These are phyloP conservation scores for Pseudogymnoascus sp. DNA, from an alignment of 2,329 filamentous ascomycete species.

Conservation along the genomic window DNA sequence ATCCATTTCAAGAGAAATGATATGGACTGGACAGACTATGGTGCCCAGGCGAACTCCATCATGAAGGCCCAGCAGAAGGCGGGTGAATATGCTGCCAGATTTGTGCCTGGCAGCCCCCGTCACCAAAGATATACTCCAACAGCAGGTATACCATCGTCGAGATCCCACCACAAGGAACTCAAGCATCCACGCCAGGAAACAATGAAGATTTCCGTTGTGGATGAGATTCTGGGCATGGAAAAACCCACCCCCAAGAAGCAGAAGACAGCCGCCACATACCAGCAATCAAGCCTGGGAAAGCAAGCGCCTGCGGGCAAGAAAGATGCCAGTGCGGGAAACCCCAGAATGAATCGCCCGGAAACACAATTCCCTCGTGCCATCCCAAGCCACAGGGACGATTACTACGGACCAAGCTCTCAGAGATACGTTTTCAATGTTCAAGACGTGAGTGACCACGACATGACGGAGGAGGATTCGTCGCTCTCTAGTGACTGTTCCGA, in stretches of 20 bases:
- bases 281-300: neutral
- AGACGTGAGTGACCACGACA: neutral
- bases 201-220: neutral
- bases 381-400: neutral
- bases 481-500: neutral
- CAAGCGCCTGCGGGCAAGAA: neutral
- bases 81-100: neutral
- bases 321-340: neutral
- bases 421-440: neutral
- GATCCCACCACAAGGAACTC: neutral
- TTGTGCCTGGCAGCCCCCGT: neutral
- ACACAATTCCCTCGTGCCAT: neutral
- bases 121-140: neutral
- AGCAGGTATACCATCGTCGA: neutral
- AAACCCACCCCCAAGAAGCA: neutral
- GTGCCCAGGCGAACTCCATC: neutral
- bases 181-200: neutral
- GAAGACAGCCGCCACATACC: neutral
- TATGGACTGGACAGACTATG: slow-evolving; percentile 1
- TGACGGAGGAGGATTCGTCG: neutral
- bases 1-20: neutral
- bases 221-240: neutral
- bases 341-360: neutral
- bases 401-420: neutral
- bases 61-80: neutral